Base-by-base conservation (phyloP, 495 filamentous ascomycete genomes). In the Neurospora intermedia region DNA sequence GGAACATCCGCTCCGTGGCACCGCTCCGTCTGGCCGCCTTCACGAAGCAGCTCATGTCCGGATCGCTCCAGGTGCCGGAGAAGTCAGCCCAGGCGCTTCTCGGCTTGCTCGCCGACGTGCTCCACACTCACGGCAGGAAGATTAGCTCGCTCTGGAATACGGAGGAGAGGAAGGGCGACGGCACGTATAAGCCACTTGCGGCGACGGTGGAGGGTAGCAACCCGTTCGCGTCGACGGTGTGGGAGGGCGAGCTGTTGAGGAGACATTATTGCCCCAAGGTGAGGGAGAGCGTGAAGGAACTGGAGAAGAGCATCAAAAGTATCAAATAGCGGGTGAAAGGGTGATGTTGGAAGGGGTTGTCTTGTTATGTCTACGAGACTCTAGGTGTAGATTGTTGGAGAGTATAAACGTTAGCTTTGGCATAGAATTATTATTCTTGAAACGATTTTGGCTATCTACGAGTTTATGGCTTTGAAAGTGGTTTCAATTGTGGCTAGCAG, bases 181-280 rank as follows among this genome's bases (percentile, higher is more conserved):
- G 84, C 5, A 80, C 77, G 4, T 90, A 85, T 76, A 87, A 90
- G 78, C 78, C 88, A n/a, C 70, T 86, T 72, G 80, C 80, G 41
- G 84, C 81, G 38, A 88, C 93, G 75, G 84, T 94, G 4, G 94
- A 97, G 79, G 87, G 86, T 27, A 94, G 90, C 73, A 97, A 97
- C 83, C 94, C 94, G 13, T 97, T 94, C 81, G 92, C 95, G 7
- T 88, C 90, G 6, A 96, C 93, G 3, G 85, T 97, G 8, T 99
- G 95, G 95, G 96, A 99, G 78, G 94, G 93, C 3, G 94, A 98
- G 84, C 76, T 99, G 62, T 79, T 99, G 76, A 86, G 89, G 77
- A 84, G 89, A 73, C 96, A 99, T 38, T 99, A 91, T 77, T 93
- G 89, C 74, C 94, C 94, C n/a, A 89, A 88, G 74, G 91, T 99